Evolutionary conservation across 2,329 filamentous ascomycete species (phyloP), one percentile per base, ranked within the genome.

Genomic region (Hymenoscyphus albidus): DNA sequence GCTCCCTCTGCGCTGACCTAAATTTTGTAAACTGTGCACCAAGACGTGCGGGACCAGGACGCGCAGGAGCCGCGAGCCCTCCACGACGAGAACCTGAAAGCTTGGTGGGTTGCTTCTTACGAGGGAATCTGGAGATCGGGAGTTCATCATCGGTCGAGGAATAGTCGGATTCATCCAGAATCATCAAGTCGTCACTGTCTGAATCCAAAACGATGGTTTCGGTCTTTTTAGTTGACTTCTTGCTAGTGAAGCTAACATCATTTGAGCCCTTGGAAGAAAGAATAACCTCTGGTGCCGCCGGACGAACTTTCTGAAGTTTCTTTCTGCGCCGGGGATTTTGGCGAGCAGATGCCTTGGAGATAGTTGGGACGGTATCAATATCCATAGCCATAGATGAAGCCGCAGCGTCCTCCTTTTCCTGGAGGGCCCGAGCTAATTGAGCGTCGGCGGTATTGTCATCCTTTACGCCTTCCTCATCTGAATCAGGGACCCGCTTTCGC

Each of bases 341-440:
- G 39, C 67, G 61, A 31, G n/a, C 40, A 32, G 44, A 22, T 18
- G 35, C 7, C 40, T 32, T 40, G 14, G 40, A 51, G 14, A 32
- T 27, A 32, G 59, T 27, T 9, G 27, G 12, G 14, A 39, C 18
- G 14, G 32, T 69, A 62, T 69, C 77, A 78, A 54, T 67, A 75
- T 67, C 78, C 61, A 65, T 62, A 78, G 70, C 80, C 80, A 58
- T 70, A 18, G 62, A 38, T 9, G 51, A 44, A 40, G 67, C 63
- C 32, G 67, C 72, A 10, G 73, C 68, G 27, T 83, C 83, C 68
- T 84, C 81, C 68, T 86, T 80, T 38, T 83, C 77, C 70, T 89
- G 87, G 61, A 90, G 77, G 54, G 77, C 77, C 56, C 80, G 76
- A 40, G 87, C 87, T 48, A 90, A 74, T 57, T 81, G 78, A 13